Percentiles rank a stretch among this genome's conserved stretches.
These are phyloP conservation scores for Epichloe coenophiala DNA, from an alignment of 2,329 filamentous ascomycete genomes.

Conservation along the genomic window DNA sequence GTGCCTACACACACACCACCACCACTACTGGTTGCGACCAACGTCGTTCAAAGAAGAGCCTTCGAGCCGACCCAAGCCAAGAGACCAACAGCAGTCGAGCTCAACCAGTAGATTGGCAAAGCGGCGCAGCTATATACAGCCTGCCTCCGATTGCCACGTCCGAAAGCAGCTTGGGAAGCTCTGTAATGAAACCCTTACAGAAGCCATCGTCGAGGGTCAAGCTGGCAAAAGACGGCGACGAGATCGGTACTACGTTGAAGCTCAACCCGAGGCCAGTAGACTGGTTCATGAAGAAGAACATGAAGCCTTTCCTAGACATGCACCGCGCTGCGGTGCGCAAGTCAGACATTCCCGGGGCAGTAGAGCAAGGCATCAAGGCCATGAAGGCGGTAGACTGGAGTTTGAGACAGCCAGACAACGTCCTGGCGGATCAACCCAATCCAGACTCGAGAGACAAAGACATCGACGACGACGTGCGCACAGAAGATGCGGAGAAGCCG, in stretches of 20 bases:
- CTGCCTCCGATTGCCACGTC: slow-evolving; percentile 9
- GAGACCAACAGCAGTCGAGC: background rate
- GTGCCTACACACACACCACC: slow-evolving; percentile 46
- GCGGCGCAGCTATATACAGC: slow-evolving; percentile 11
- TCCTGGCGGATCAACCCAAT: background rate
- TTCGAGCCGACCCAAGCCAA: background rate
- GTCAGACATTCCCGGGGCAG: background rate
- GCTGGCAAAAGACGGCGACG: slow-evolving; percentile 10
- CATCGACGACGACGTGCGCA: background rate
- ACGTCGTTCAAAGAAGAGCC: slow-evolving; percentile 7
- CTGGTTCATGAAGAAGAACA: slow-evolving; percentile 2
- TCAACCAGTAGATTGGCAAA: background rate
- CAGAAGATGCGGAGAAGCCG: background rate
- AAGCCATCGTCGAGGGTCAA: slow-evolving; percentile 15
- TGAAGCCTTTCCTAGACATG: background rate
- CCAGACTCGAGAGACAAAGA: background rate
- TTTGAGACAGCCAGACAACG: background rate
- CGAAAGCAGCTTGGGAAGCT: slow-evolving; percentile 8
- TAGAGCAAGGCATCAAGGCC: background rate
- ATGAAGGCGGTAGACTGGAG: background rate
- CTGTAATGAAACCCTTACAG: slow-evolving; percentile 11
- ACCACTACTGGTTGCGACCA: slow-evolving; percentile 44
- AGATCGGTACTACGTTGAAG: slow-evolving; percentile 18
- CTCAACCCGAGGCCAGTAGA: slow-evolving; percentile 7
- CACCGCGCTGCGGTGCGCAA: background rate